Conservation (phyloP, 2,329 filamentous ascomycete genomes). For the Ophiostoma fasciatum region DNA sequence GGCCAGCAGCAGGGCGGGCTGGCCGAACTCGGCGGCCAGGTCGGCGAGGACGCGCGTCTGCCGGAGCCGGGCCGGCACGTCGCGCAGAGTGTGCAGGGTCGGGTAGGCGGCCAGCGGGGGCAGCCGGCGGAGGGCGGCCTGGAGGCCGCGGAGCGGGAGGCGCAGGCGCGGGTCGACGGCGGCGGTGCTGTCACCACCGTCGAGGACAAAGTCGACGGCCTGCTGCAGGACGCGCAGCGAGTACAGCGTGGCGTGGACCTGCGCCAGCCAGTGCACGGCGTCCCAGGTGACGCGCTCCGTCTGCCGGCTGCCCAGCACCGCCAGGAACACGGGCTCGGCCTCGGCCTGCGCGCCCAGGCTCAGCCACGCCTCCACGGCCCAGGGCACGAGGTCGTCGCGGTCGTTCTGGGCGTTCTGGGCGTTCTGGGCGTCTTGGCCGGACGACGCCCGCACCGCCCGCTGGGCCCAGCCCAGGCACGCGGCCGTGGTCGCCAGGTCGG, state of each 20-base stretch:
- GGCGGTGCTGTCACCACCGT: neutral
- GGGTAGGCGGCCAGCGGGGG: conserved; percentile 11
- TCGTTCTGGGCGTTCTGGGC: too few relatives aligned
- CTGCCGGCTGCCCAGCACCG: conserved; percentile 18
- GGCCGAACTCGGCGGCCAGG: too few relatives aligned
- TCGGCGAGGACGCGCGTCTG: conserved; percentile 7
- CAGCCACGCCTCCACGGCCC: conserved; percentile 22
- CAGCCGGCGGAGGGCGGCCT: too few relatives aligned
- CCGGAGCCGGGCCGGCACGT: conserved; percentile 7
- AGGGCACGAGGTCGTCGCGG: too few relatives aligned
- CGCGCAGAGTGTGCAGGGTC: conserved; percentile 3
- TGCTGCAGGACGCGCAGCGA: conserved; percentile 43
- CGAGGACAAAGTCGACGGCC: conserved; percentile 23
- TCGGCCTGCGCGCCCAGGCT: conserved; percentile 19
- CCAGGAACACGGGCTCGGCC: conserved; percentile 17
- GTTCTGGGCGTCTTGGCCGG: too few relatives aligned
- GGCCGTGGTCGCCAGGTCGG: neutral
- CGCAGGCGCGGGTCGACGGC: neutral
- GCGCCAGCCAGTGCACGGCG: conserved; percentile 44
- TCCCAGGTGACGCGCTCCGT: conserved; percentile 34
- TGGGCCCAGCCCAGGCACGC: neutral
- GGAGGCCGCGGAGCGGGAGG: too few relatives aligned
- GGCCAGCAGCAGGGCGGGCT: too few relatives aligned
- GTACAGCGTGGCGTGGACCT: conserved; percentile 45
- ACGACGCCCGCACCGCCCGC: neutral